These are phyloP conservation scores for Aspergillus sp. DNA, from an alignment of 2,329 filamentous ascomycete species.

Conservation along the genomic window DNA sequence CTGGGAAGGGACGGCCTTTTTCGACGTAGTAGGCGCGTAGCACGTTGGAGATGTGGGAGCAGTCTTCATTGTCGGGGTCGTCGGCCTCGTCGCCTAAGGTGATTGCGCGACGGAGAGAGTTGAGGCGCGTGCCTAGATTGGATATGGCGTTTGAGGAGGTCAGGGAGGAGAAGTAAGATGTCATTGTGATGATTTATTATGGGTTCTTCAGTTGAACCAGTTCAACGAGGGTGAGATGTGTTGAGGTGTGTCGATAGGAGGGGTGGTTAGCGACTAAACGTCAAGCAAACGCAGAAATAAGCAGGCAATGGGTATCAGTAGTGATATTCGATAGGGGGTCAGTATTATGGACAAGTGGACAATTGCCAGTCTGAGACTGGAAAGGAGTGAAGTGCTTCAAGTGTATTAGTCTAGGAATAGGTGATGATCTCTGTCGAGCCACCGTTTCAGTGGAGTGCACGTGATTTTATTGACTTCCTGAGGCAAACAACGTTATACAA, in stretches of 20 bases:
- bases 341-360: neutral
- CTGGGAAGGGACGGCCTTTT: constrained; percentile 71
- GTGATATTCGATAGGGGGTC: neutral
- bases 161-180: constrained; percentile 73
- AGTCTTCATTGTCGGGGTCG: constrained; percentile 58
- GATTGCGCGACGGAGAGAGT: constrained; percentile 47
- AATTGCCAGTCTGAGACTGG: neutral
- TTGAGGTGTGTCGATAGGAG: neutral
- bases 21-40: constrained; percentile 89
- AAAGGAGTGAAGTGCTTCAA: neutral
- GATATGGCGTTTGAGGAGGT: constrained; percentile 41
- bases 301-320: neutral
- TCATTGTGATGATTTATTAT: constrained; percentile 46
- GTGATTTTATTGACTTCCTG: neutral
- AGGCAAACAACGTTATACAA: neutral
- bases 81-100: constrained; percentile 36
- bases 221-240: neutral
- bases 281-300: neutral
- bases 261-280: neutral
- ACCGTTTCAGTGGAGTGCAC: neutral
- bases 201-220: neutral
- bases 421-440: neutral
- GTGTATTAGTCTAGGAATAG: neutral
- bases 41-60: constrained; percentile 90
- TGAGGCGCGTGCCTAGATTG: constrained; percentile 51